Percentiles rank a stretch among this genome's conserved stretches.
These are phyloP conservation scores for Fusarium sp. DNA, from an alignment of 2,329 filamentous ascomycete species.

Conservation along the genomic window DNA sequence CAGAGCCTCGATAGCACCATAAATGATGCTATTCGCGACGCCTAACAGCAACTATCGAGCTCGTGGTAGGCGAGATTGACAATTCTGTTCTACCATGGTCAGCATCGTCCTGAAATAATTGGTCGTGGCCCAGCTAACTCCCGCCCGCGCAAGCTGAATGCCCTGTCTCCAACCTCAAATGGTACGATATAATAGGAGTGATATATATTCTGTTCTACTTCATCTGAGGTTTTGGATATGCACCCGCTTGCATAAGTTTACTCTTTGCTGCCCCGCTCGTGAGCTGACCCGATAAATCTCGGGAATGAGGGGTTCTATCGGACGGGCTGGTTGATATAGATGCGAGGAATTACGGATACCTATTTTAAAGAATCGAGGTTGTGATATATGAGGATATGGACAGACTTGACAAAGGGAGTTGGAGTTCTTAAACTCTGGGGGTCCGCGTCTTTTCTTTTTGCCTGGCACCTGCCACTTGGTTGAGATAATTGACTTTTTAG, in stretches of 20 bases:
- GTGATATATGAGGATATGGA: conserved; percentile 31
- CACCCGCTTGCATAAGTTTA: conserved; percentile 26
- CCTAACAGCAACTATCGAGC: not conserved
- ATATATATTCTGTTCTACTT: conserved; percentile 3
- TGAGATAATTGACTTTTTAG: not conserved
- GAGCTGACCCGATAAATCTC: conserved; percentile 46
- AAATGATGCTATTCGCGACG: conserved; percentile 13
- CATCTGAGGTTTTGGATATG: conserved; percentile 10
- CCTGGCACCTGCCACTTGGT: not conserved
- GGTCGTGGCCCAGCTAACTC: not conserved
- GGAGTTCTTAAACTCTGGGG: conserved; percentile 28
- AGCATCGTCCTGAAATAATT: conserved; percentile 7
- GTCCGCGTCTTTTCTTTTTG: conserved; percentile 18
- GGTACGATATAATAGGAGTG: conserved; percentile 1
- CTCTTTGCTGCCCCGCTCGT: conserved; percentile 40
- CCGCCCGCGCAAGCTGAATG: not conserved
- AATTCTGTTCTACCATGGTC: conserved; percentile 3
- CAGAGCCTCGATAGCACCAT: not conserved
- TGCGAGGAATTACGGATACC: conserved; percentile 7
- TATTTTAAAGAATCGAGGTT: conserved; percentile 17
- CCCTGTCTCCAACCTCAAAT: not conserved
- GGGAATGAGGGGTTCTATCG: conserved; percentile 33
- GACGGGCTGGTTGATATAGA: conserved; percentile 9
- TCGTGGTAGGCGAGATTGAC: conserved; percentile 16
- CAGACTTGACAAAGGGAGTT: conserved; percentile 4